phyloP scores from a whole-genome alignment of 1,139 yeast species.

The Sugiyamaella pinicola region DNA sequence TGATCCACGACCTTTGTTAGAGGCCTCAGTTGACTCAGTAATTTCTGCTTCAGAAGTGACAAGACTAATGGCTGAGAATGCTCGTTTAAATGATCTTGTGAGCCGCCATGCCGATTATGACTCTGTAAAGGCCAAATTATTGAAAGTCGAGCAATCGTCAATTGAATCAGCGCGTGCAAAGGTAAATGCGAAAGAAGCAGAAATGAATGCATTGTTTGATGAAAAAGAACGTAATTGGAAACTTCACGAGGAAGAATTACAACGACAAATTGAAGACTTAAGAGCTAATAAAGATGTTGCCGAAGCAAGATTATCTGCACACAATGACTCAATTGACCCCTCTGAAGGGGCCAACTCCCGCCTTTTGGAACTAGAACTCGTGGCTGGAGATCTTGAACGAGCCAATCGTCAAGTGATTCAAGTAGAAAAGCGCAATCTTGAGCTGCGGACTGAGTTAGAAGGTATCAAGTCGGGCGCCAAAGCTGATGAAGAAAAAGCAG shows the following conservation, averaged over 20 bases:
- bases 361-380: slow-evolving; percentile 60
- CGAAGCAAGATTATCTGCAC: slow-evolving; percentile 37
- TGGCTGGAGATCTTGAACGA: slow-evolving; percentile 72
- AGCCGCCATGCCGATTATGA: slow-evolving; percentile 77
- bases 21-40: slow-evolving; percentile 71
- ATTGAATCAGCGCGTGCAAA: slow-evolving; percentile 38
- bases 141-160: slow-evolving; percentile 52
- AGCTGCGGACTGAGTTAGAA: slow-evolving; percentile 66
- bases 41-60: slow-evolving; percentile 58
- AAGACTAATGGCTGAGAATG: slow-evolving; percentile 56
- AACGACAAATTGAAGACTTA: slow-evolving; percentile 41
- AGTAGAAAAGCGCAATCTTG: slow-evolving; percentile 77
- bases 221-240: slow-evolving; percentile 47
- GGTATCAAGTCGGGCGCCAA: slow-evolving; percentile 51
- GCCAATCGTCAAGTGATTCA: slow-evolving; percentile 69
- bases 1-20: slow-evolving; percentile 83
- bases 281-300: slow-evolving; percentile 38
- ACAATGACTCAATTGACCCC: slow-evolving; percentile 27
- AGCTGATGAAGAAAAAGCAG: slow-evolving; percentile 52
- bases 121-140: slow-evolving; percentile 61
- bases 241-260: slow-evolving; percentile 52
- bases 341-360: slow-evolving; percentile 34
- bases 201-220: slow-evolving; percentile 45
- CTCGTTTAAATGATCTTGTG: slow-evolving; percentile 59
- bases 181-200: slow-evolving; percentile 44